Percentiles rank a stretch among this genome's conserved stretches.
These are phyloP conservation scores for Hamigera avellanea DNA, from an alignment of 495 filamentous ascomycete species.

Conservation along the genomic window DNA sequence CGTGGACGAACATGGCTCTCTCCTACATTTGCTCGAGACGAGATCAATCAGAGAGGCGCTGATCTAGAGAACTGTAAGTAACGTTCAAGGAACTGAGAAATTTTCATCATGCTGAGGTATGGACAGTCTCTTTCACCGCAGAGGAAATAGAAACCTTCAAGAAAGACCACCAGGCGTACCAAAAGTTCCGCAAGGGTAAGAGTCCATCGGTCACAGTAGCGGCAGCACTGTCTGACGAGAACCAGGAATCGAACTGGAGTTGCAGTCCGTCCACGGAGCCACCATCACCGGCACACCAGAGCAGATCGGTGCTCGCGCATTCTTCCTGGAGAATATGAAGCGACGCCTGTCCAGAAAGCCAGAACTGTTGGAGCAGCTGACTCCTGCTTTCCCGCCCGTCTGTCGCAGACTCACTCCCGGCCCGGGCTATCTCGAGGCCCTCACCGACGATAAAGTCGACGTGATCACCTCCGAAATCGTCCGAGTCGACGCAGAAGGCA, in stretches of 20 bases:
- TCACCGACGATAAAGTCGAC: constrained; percentile 35
- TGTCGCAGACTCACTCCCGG: constrained; percentile 42
- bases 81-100: too few relatives aligned
- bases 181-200: constrained; percentile 32
- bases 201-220: neutral
- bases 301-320: constrained; percentile 20
- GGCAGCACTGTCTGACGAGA: neutral
- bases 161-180: constrained; percentile 23
- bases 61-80: constrained; percentile 25
- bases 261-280: constrained; percentile 34
- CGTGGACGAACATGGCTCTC: constrained; percentile 32
- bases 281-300: constrained; percentile 25
- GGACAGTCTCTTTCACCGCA: constrained; percentile 21
- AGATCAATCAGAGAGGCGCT: constrained; percentile 18
- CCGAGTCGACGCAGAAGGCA: constrained; percentile 33
- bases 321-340: constrained; percentile 32
- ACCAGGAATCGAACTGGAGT: constrained; percentile 30
- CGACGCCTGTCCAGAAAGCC: constrained; percentile 25
- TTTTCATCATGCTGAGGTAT: neutral
- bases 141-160: constrained; percentile 37
- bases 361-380: constrained; percentile 18
- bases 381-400: constrained; percentile 34
- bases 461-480: constrained; percentile 28
- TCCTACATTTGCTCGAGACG: constrained; percentile 23
- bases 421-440: constrained; percentile 36